Base-by-base conservation (phyloP, 441 rosid species). In the Erodium texanum region DNA sequence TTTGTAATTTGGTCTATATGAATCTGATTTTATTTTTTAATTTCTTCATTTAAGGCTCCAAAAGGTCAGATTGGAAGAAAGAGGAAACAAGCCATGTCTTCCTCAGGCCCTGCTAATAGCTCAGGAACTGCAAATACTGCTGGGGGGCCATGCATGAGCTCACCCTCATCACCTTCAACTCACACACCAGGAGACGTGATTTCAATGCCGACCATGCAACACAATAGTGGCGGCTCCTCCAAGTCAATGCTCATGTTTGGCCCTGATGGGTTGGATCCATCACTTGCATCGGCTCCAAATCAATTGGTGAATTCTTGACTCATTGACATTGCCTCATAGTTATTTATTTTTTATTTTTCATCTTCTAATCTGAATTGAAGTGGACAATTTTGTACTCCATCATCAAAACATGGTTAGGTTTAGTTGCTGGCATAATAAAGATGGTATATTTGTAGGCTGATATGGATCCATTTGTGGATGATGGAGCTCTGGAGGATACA, bases 131-230 rank as follows among this genome's bases (percentile, higher is more conserved):
- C 86, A 62, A 86, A 89, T 76, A 86, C 93, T n/a, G 83, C 88
- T 0, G 96, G 91, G 45, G 96, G 91, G 45, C 94, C 92, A 14
- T 85, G 92, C 63, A 90, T 97, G 27, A 86, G 90, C 82, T 88
- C 92, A 22, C 93, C 92, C 38, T 89, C 98, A 68, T 88, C 97
- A 5, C 97, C 93, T 43, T 87, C 98, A 22, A 85, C 94, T 69
- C 91, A 87, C 76, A 93, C 95, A 62, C 93, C 96, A 45, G 96
- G 93, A 58, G 96, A 93, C 82, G 87, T 82, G 74, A 80, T 89
- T 65, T 89, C 93, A 10, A 82, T 89, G 86, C 88, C 97, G 62
- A 77, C 87, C 75, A 59, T 88, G 80, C 93, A 89, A 54, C 96
- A 81, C 73, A 82, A 74, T 75, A 87, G 86, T 71, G 78, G 84